Base-by-base conservation (phyloP, 129 eudicot genomes). In the Artemisia annua region DNA sequence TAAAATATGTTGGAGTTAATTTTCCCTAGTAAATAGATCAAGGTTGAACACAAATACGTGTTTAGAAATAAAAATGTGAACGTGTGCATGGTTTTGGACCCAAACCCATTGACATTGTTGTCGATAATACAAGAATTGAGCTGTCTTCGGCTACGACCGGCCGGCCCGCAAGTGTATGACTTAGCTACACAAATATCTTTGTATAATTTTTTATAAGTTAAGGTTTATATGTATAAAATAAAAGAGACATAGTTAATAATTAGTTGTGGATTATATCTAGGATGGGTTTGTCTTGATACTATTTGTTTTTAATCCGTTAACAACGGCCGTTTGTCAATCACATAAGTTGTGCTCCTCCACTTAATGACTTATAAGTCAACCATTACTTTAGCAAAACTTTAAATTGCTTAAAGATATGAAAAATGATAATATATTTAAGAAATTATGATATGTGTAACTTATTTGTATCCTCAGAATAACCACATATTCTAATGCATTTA, bases 251-350 rank as follows among this genome's bases (percentile, higher is more conserved):
- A 49, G 30, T 61, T 48, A 72, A 73, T 16, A 0, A 46, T 28
- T 66, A 11, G 74, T 59, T 69, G 76, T 77, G 76, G 81, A 69
- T 77, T 69, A 77, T 49, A 24, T 69, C 81, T 69, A 68, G 70
- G 69, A n/a, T 16, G 71, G 63, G 30, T 61, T 69, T 77, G 81
- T 70, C 68, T 51, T 70, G 22, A 49, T 69, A 39, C 39, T 69
- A 61, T 69, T 77, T 69, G 81, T 61, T 69, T 60, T 22, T 35
- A 61, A 50, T 77, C 30, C 71, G 20, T 7, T 30, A 62, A 63
- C 65, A 69, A 63, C 65, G 62, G 81, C 75, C 81, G 76, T 77
- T 62, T 70, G 71, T 77, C 81, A 77, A 77, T 13, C 70, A 69
- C 70, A 70, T 15, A 69, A 52, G 30, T 28, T 22, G 70, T 77